Evolutionary conservation across 257 asterid species (phyloP).

Genomic region (Striga asiatica): DNA sequence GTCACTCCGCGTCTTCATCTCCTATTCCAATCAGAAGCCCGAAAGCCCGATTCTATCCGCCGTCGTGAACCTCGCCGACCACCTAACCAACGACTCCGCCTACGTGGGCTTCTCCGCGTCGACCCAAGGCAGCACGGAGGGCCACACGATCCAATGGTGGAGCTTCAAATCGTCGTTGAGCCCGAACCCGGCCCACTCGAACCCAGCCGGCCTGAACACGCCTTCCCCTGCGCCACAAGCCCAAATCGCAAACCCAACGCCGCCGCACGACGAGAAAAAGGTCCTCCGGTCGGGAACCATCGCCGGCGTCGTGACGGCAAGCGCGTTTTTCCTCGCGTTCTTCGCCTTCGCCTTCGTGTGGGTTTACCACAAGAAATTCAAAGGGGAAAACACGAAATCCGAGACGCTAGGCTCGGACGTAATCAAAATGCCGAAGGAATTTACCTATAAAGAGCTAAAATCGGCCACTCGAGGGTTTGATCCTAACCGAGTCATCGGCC

Average conservation of each 20-base stretch:
- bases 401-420: conserved; percentile 43
- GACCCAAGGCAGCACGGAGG: conserved; percentile 86
- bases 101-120: conserved; percentile 73
- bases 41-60: conserved; percentile 46
- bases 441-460: conserved; percentile 53
- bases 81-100: conserved; percentile 47
- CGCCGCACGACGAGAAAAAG: conserved; percentile 21
- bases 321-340: conserved; percentile 57
- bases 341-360: conserved; percentile 36
- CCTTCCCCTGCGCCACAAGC: conserved; percentile 30
- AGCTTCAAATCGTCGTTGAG: conserved; percentile 54
- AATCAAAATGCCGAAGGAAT: conserved; percentile 78
- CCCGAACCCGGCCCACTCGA: conserved; percentile 31
- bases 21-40: conserved; percentile 66
- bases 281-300: conserved; percentile 69
- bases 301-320: conserved; percentile 67
- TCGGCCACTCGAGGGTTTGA: conserved; percentile 56
- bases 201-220: conserved; percentile 25
- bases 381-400: conserved; percentile 23
- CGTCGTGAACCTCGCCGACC: conserved; percentile 34
- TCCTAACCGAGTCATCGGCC: conserved; percentile 40
- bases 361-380: conserved; percentile 49
- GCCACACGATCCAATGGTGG: conserved; percentile 75
- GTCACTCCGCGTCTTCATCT: conserved; percentile 37
- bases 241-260: conserved; percentile 9